phyloP scores from a whole-genome alignment of 2,329 filamentous ascomycete species.

The Celoporthe dispersa region DNA sequence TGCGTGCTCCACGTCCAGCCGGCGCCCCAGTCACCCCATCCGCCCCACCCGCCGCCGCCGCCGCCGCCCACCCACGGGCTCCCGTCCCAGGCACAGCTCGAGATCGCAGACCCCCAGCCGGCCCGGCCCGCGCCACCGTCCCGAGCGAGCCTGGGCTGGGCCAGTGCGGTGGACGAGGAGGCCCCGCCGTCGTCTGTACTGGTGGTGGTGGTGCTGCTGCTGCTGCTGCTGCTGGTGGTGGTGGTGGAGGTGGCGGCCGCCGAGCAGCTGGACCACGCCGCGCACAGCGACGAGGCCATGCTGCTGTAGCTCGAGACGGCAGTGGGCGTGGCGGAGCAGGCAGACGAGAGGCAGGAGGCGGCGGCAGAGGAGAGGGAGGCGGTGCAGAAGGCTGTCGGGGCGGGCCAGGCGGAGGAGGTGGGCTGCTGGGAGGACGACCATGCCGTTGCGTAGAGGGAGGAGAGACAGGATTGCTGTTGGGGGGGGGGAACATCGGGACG shows the following conservation, averaged over 20 bases:
- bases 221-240: background rate
- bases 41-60: slow-evolving; percentile 44
- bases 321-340: slow-evolving; percentile 39
- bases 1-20: slow-evolving; percentile 46
- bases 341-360: slow-evolving; percentile 37
- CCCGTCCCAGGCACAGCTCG: slow-evolving; percentile 47
- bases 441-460: slow-evolving; percentile 41
- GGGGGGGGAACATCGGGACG: slow-evolving; percentile 12
- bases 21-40: slow-evolving; percentile 46
- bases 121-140: slow-evolving; percentile 17
- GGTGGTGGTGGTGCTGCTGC: too few species aligned
- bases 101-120: slow-evolving; percentile 42
- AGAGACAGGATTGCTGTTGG: slow-evolving; percentile 48
- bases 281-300: slow-evolving; percentile 47
- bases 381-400: slow-evolving; percentile 39
- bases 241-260: slow-evolving; percentile 37
- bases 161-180: background rate
- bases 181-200: background rate
- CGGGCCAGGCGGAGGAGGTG: slow-evolving; percentile 35
- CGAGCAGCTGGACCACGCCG: slow-evolving; percentile 45
- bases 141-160: background rate
- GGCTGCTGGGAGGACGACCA: slow-evolving; percentile 22
- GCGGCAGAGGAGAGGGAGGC: slow-evolving; percentile 37
- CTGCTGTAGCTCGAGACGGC: slow-evolving; percentile 39
- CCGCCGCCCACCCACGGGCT: slow-evolving; percentile 47